Base-by-base conservation (phyloP, 164 flowering plant species). In the Malania oleifera region DNA sequence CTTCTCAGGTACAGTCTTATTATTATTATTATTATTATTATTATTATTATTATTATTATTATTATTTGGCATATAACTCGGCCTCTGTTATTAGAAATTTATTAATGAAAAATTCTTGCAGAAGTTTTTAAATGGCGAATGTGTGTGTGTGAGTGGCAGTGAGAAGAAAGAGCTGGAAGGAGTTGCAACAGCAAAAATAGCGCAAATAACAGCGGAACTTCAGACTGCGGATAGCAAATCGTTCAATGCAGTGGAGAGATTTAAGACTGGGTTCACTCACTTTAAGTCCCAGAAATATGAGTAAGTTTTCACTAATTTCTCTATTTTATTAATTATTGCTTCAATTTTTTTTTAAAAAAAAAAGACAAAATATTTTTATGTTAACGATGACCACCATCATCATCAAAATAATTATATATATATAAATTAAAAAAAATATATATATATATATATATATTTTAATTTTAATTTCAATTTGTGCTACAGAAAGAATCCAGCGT, bases 231-330 rank as follows among this genome's bases (percentile, higher is more conserved):
- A 69, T 23, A 62, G 58, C 34, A 67, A 69, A 38, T 29, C 67
- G 5, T 75, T 70, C 22, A 62, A 74, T 47, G 70, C 92, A 0
- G 70, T 77, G 7, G 87, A 85, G 65, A 82, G 80, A 67, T 41
- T 90, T 29, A 81, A 79, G 56, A 55, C 50, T 1, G 99, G 99
- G 5, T 90, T 88, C 72, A 66, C 77, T 40, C 24, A 65, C 28
- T 95, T 88, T 77, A 95, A 91, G 75, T 78, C 28, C 34, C 90
- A 91, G 76, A 88, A 82, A 77, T 95, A 71, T 35, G 85, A 76
- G 99, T 92, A 52, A 73, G 83, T 65, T 1, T 3, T 3, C 14
- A 5, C 14, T 37, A 14, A 20, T 18, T 37, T 15, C 46, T 4
- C 41, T 25, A 38, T 10, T 26, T 39, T 49, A 23, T 41, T 46